Base-by-base conservation (phyloP, 1,284 basidiomycete genomes). In the Schizophyllum amplum region DNA sequence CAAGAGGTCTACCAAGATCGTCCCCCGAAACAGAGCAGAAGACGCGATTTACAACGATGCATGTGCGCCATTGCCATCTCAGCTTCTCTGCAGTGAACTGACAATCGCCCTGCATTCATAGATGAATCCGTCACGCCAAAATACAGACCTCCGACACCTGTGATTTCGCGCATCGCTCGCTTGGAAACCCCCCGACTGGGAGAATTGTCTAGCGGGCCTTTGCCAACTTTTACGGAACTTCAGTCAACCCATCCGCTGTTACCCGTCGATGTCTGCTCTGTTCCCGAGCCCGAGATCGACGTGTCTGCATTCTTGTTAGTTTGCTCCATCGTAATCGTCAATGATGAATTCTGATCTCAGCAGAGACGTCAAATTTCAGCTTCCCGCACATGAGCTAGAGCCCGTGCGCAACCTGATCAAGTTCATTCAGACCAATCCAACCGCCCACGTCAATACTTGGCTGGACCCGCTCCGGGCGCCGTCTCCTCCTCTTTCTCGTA, bases 1-100 rank as follows among this genome's bases (percentile, higher is more conserved):
- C 50, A 79, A 74, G 61, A 60, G 58, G 15, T 54, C 56, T 20
- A 63, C 69, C n/a, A 67, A 66, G 51, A 63, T 66, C 4, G 68
- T 62, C 47, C 68, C 72, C 1, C 69, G 74, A 15, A 67, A 42
- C 33, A 42, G 33, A 42, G 33, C 33, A 13, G 33, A 42, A 17
- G 13, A 42, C 11, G 33, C 61, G 55, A 33, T 65, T 13, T 60
- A 55, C 54, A 55, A 61, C 23, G 61, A 72, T 15, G 68, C 70
- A 17, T 65, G 68, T 50, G 59, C 66, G 55, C 68, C 73, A 73
- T 56, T 24, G 68, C 65, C 20, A 2, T 50, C 51, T 24, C 52
- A 51, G 56, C 26, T 55, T 52, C 20, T 42, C 51, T 58, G 61
- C 47, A n/a, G n/a, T n/a, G n/a, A n/a, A n/a, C n/a, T n/a, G n/a